A percentile compares a stretch with the other conserved stretches of the same genome.
These are phyloP conservation scores for Penicillium sp. DNA, from an alignment of 2,329 filamentous ascomycete genomes.

Conservation along the genomic window DNA sequence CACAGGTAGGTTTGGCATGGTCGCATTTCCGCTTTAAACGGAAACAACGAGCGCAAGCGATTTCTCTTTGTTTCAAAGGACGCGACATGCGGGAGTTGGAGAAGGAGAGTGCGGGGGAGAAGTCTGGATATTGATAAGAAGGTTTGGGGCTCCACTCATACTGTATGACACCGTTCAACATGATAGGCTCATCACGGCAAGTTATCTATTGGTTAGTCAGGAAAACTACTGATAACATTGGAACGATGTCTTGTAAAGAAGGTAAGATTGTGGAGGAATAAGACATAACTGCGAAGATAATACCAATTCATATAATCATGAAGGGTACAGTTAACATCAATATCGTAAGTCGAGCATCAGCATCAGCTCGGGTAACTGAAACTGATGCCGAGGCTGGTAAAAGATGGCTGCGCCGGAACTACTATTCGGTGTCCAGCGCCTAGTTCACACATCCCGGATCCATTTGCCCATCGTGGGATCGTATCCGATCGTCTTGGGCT, in stretches of 20 bases:
- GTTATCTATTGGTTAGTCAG: no score
- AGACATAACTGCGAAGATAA: no score
- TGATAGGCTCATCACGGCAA: conserved; percentile 2
- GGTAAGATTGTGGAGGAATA: no score
- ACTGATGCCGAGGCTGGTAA: no score
- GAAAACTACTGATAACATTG: no score
- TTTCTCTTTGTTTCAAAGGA: conserved; percentile 23
- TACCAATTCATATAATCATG: no score
- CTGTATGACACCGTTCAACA: neutral
- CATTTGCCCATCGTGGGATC: conserved; percentile 59
- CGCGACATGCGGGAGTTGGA: conserved; percentile 21
- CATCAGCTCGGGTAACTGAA: no score
- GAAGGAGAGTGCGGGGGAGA: conserved; percentile 18
- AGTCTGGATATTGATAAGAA: conserved; percentile 17
- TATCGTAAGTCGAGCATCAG: no score
- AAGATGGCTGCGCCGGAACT: no score
- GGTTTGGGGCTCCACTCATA: conserved; percentile 9
- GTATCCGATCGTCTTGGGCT: conserved; percentile 63
- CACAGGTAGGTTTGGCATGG: conserved; percentile 29
- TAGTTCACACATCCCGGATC: conserved; percentile 34
- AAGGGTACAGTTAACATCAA: no score
- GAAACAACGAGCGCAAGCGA: conserved; percentile 30
- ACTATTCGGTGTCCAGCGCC: no score
- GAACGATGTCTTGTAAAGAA: no score
- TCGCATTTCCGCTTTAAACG: conserved; percentile 32